Evolutionary conservation across 1,139 yeast species (phyloP).

Genomic region (Pneumocystis jirovecii): DNA sequence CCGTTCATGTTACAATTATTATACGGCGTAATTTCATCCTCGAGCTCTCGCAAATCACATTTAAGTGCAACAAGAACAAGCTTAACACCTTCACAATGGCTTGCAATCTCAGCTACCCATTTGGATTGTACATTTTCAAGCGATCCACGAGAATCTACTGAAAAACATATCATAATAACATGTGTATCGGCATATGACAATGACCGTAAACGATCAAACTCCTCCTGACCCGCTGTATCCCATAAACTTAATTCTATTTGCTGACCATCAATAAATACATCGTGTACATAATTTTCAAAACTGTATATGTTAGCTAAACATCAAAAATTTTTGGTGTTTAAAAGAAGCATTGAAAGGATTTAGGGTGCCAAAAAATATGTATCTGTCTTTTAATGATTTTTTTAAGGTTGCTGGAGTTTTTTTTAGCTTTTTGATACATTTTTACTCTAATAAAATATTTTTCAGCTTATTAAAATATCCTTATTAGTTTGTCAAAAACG

Average conservation of each 20-base stretch:
- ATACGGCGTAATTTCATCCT: conserved; percentile 17
- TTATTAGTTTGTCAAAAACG: too few relatives aligned
- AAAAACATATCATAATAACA: conserved; percentile 86
- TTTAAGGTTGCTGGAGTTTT: neutral
- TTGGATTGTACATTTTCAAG: conserved; percentile 84
- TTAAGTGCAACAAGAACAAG: conserved; percentile 84
- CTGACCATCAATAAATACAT: conserved; percentile 87
- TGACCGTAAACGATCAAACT: conserved; percentile 82
- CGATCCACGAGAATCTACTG: conserved; percentile 82
- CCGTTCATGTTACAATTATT: conserved; percentile 12
- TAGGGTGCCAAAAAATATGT: too few relatives aligned
- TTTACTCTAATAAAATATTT: too few relatives aligned
- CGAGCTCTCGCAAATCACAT: conserved; percentile 62
- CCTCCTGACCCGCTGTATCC: conserved; percentile 99
- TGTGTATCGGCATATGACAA: conserved; percentile 89
- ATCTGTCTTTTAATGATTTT: neutral
- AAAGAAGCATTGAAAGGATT: neutral
- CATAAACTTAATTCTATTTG: conserved; percentile 84
- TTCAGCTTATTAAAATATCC: too few relatives aligned
- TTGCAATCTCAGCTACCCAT: conserved; percentile 95
- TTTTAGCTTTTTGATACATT: too few relatives aligned
- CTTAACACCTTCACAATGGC: conserved; percentile 93
- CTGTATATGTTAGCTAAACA: neutral
- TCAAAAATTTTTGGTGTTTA: neutral
- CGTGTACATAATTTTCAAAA: conserved; percentile 94